Evolutionary conservation across 83 land plant species (phyloP).

Genomic region (Thuja plicata): DNA sequence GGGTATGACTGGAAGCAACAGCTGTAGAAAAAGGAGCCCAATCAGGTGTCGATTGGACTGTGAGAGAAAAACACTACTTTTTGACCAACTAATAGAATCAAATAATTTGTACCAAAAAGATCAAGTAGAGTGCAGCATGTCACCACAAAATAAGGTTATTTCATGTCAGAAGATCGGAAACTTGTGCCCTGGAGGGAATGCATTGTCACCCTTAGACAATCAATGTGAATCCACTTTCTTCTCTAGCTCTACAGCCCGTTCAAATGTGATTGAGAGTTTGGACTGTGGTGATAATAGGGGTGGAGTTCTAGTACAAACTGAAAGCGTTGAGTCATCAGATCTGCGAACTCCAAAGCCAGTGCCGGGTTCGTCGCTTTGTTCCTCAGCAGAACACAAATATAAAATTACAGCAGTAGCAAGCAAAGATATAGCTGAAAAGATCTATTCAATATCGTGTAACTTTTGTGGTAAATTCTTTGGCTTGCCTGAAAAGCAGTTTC

Average conservation of each 20-base stretch:
- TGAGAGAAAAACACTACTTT: background rate
- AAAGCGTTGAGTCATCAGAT: slow-evolving; percentile 6
- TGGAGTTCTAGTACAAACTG: background rate
- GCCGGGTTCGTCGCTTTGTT: background rate
- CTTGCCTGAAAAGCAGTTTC: slow-evolving; percentile 32
- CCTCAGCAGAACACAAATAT: background rate
- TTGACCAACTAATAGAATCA: slow-evolving; percentile 5
- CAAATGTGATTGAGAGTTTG: slow-evolving; percentile 14
- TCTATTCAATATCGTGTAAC: slow-evolving; percentile 28
- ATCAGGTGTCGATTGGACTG: slow-evolving; percentile 16
- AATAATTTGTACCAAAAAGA: slow-evolving; percentile 10
- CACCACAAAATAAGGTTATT: slow-evolving; percentile 12
- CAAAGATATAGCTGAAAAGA: slow-evolving; percentile 19
- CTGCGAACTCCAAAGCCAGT: slow-evolving; percentile 9
- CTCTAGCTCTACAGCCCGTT: background rate
- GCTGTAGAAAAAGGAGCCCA: slow-evolving; percentile 33
- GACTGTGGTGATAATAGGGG: no score
- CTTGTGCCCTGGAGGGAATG: background rate
- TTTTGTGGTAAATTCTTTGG: slow-evolving; percentile 46
- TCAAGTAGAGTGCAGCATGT: background rate
- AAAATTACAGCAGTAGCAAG: background rate
- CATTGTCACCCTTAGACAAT: background rate
- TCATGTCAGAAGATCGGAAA: slow-evolving; percentile 1
- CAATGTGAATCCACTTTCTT: background rate
- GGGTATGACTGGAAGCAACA: slow-evolving; percentile 49